Evolutionary conservation across 148 eudicot species (phyloP).

Genomic region (Camellia japonica): DNA sequence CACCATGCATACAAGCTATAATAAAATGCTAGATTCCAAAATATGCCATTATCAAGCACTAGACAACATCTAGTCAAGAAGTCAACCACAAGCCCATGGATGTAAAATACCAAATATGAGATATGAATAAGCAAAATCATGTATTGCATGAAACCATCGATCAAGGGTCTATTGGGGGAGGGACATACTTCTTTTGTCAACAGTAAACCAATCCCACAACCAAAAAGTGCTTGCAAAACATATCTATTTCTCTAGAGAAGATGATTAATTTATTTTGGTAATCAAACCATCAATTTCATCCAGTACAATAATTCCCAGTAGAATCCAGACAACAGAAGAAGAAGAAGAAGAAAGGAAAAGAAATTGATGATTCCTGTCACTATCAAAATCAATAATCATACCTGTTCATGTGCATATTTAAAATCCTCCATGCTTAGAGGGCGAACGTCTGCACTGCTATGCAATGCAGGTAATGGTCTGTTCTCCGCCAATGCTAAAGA

Average conservation of each 20-base stretch:
- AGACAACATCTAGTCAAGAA: not conserved
- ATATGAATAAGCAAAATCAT: not conserved
- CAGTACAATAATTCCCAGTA: not conserved
- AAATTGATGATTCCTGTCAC: not conserved
- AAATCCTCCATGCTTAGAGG: conserved; percentile 77
- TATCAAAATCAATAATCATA: conserved; percentile 14
- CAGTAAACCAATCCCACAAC: not conserved
- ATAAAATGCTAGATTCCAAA: not conserved
- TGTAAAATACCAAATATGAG: not conserved
- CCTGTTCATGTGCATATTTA: conserved; percentile 93
- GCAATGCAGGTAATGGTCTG: conserved; percentile 54
- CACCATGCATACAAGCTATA: not conserved
- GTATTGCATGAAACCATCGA: not conserved
- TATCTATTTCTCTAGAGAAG: not conserved
- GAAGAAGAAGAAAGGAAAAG: not conserved
- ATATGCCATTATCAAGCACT: not conserved
- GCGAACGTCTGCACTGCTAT: conserved; percentile 71
- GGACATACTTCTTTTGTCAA: not conserved
- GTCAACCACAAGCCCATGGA: not conserved
- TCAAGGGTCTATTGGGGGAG: not conserved
- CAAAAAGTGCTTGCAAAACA: not conserved
- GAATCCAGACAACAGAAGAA: not conserved
- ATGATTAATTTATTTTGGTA: not conserved
- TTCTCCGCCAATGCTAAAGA: conserved; percentile 63
- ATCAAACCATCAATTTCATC: not conserved